Evolutionary conservation across 768 basidiomycete genomes (phyloP).

Genomic region (Hygrophoropsis aurantiaca): DNA sequence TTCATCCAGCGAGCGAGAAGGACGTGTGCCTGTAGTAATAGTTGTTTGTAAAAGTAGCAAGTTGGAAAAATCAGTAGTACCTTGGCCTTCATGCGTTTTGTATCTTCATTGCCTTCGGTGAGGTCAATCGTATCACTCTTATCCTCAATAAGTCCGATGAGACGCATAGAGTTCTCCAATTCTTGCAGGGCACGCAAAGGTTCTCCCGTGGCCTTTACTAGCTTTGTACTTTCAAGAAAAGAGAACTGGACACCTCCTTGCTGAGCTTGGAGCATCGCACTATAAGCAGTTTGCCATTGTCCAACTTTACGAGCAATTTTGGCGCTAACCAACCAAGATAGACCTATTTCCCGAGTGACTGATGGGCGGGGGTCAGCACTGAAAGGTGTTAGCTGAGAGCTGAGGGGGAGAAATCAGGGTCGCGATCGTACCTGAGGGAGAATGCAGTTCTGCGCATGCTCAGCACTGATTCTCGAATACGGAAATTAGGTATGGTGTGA

Average conservation of each 20-base stretch:
- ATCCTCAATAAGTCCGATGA: conserved; percentile 46
- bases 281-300: conserved; percentile 96
- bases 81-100: conserved; percentile 67
- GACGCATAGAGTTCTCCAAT: conserved; percentile 70
- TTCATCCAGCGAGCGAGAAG: conserved; percentile 91
- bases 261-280: conserved; percentile 87
- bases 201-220: conserved; percentile 77
- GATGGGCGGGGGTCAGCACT: conserved; percentile 29
- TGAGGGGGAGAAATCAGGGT: background rate
- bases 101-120: conserved; percentile 52
- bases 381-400: conserved; percentile 8
- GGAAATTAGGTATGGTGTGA: conserved; percentile 82
- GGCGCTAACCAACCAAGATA: conserved; percentile 90
- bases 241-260: conserved; percentile 69
- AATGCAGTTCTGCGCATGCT: conserved; percentile 89
- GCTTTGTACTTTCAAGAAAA: conserved; percentile 89
- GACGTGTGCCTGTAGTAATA: conserved; percentile 57
- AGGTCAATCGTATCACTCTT: conserved; percentile 51
- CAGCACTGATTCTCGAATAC: conserved; percentile 82
- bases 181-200: conserved; percentile 85
- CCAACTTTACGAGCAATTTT: conserved; percentile 95
- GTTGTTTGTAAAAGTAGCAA: conserved; percentile 1
- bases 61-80: conserved; percentile 33
- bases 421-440: conserved; percentile 50
- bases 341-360: conserved; percentile 65